These are phyloP conservation scores for Aschersonia sp. DNA, from an alignment of 2,329 filamentous ascomycete genomes.

Conservation along the genomic window DNA sequence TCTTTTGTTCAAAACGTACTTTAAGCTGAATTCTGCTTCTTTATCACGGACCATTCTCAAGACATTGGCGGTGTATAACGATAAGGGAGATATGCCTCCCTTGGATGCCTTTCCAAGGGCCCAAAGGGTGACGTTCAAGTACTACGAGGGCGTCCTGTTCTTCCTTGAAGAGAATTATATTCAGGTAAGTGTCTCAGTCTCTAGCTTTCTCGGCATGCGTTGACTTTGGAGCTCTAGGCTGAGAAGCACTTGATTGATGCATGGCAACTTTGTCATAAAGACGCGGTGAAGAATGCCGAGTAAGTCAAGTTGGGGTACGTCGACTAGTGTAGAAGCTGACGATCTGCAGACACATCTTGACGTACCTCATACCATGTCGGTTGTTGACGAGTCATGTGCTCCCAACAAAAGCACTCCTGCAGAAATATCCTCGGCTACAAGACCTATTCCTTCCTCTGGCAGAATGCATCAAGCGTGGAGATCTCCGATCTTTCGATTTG, in stretches of 20 bases:
- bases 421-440: constrained; percentile 62
- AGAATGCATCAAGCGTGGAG: constrained; percentile 64
- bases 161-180: constrained; percentile 91
- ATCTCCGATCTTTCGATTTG: constrained; percentile 70
- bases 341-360: constrained; percentile 63
- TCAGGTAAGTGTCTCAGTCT: constrained; percentile 33
- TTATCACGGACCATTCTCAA: constrained; percentile 82
- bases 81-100: constrained; percentile 63
- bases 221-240: constrained; percentile 32
- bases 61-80: constrained; percentile 59
- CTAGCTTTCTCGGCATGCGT: background rate
- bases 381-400: constrained; percentile 78
- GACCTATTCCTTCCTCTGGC: constrained; percentile 66
- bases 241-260: constrained; percentile 70
- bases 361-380: constrained; percentile 86
- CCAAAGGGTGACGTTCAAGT: constrained; percentile 90
- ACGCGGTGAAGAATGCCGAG: constrained; percentile 66
- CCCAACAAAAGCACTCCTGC: constrained; percentile 56
- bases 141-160: constrained; percentile 84
- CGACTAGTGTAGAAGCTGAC: constrained; percentile 8
- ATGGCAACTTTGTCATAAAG: constrained; percentile 65
- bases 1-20: constrained; percentile 95
- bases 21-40: constrained; percentile 83
- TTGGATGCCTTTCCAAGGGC: constrained; percentile 71
- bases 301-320: constrained; percentile 24